phyloP scores from a whole-genome alignment of 768 basidiomycete species.

The Sarcomyxa edulis region DNA sequence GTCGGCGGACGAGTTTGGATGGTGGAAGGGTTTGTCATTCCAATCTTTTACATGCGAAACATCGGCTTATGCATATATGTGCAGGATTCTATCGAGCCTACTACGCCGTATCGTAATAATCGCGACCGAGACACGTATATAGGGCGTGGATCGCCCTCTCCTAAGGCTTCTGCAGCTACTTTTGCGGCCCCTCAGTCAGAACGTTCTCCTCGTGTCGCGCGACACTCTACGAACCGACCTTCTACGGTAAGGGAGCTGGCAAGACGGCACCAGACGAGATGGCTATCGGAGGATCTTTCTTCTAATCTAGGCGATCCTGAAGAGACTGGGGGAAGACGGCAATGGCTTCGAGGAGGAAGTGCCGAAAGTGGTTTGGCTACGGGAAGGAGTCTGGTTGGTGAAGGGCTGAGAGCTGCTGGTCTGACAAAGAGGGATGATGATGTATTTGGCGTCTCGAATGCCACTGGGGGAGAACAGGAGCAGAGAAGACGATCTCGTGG shows the following conservation, averaged over 20 bases:
- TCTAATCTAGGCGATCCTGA: constrained; percentile 4
- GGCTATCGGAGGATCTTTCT: constrained; percentile 44
- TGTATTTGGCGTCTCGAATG: constrained; percentile 21
- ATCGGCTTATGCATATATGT: constrained; percentile 2
- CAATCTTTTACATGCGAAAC: neutral
- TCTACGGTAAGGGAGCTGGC: constrained; percentile 46
- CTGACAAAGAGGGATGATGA: constrained; percentile 30
- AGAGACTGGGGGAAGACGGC: constrained; percentile 37
- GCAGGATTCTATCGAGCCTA: constrained; percentile 29
- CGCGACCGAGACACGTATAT: constrained; percentile 4
- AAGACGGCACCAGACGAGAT: constrained; percentile 45
- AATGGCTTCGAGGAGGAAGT: constrained; percentile 59
- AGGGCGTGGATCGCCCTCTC: constrained; percentile 17
- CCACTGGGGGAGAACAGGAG: constrained; percentile 26
- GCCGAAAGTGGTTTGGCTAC: constrained; percentile 57
- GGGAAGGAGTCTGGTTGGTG: constrained; percentile 57
- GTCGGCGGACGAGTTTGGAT: constrained; percentile 24
- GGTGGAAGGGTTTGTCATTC: constrained; percentile 29
- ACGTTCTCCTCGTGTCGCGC: constrained; percentile 7
- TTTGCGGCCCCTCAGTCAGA: constrained; percentile 5
- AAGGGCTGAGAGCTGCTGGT: constrained; percentile 69
- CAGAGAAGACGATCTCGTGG: constrained; percentile 19
- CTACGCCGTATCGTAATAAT: constrained; percentile 28
- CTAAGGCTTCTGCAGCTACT: neutral
- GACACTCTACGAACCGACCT: constrained; percentile 19